phyloP scores from a whole-genome alignment of 2,329 filamentous ascomycete species.

The Aspergillus oerlinghausenensis region DNA sequence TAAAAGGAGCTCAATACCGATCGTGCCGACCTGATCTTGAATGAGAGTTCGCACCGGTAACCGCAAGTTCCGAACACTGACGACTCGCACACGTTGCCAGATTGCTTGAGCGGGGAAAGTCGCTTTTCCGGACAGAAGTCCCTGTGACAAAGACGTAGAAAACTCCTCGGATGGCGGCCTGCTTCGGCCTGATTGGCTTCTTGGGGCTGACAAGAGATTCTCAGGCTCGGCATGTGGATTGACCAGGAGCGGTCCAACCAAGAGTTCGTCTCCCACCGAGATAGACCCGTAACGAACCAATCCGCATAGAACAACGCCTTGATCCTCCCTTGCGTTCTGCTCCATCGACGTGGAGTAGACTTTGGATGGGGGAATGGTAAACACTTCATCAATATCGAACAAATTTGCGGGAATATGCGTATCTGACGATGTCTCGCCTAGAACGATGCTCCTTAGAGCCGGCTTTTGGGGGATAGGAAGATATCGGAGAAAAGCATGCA shows the following conservation, averaged over 20 bases:
- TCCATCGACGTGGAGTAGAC: constrained; percentile 42
- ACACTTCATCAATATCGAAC: constrained; percentile 90
- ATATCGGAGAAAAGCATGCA: constrained; percentile 75
- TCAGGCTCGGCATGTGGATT: constrained; percentile 50
- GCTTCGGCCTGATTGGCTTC: constrained; percentile 21
- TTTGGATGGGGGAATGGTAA: constrained; percentile 65
- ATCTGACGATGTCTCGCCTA: constrained; percentile 10
- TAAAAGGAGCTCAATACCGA: constrained; percentile 60
- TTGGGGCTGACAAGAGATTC: constrained; percentile 16
- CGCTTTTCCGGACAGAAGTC: constrained; percentile 36
- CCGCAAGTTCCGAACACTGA: constrained; percentile 82
- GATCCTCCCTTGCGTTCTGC: constrained; percentile 41
- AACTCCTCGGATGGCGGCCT: constrained; percentile 31
- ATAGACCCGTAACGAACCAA: constrained; percentile 75
- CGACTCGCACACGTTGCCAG: constrained; percentile 76
- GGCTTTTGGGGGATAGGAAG: constrained; percentile 62
- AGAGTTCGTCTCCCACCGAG: constrained; percentile 69
- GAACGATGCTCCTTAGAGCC: constrained; percentile 17
- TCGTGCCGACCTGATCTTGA: constrained; percentile 80
- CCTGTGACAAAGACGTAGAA: constrained; percentile 29
- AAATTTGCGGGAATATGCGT: constrained; percentile 57
- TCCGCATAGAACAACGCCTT: constrained; percentile 75
- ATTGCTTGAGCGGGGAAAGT: constrained; percentile 57
- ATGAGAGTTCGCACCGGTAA: constrained; percentile 73
- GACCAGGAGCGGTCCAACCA: constrained; percentile 68